Conservation (phyloP, 2,329 filamentous ascomycete species). For the Ophiosphaerella narmari region DNA sequence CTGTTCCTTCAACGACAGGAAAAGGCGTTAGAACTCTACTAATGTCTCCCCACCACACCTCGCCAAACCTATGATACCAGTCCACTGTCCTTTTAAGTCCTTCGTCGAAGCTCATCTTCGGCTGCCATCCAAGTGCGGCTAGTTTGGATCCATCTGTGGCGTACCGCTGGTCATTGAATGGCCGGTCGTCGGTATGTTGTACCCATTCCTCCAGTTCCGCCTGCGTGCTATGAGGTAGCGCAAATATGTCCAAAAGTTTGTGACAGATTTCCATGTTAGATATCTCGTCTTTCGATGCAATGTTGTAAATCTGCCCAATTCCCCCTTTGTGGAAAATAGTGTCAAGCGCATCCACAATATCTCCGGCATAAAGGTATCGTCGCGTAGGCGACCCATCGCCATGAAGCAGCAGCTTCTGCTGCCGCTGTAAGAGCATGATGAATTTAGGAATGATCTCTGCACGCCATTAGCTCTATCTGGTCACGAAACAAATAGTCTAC, state of each 20-base stretch:
- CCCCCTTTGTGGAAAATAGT: constrained; percentile 79
- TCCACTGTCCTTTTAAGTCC: constrained; percentile 44
- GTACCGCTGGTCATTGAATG: constrained; percentile 56
- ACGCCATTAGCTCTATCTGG: constrained; percentile 11
- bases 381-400: constrained; percentile 76
- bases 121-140: constrained; percentile 43
- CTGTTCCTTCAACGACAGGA: constrained; percentile 45
- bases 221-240: constrained; percentile 49
- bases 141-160: constrained; percentile 47
- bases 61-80: constrained; percentile 47
- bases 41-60: constrained; percentile 50
- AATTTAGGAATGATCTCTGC: constrained; percentile 87
- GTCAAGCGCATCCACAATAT: constrained; percentile 81
- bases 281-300: constrained; percentile 77
- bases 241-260: constrained; percentile 67
- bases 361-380: constrained; percentile 77
- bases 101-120: constrained; percentile 42
- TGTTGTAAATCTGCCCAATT: constrained; percentile 79
- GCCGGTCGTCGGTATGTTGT: constrained; percentile 76
- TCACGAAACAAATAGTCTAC: constrained; percentile 31
- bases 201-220: constrained; percentile 66
- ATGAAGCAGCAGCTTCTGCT: constrained; percentile 71
- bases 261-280: constrained; percentile 73
- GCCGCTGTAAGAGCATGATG: constrained; percentile 70
- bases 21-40: constrained; percentile 46